Conservation (phyloP, 805 yeast genomes). For the Suhomyces xylopsoci region DNA sequence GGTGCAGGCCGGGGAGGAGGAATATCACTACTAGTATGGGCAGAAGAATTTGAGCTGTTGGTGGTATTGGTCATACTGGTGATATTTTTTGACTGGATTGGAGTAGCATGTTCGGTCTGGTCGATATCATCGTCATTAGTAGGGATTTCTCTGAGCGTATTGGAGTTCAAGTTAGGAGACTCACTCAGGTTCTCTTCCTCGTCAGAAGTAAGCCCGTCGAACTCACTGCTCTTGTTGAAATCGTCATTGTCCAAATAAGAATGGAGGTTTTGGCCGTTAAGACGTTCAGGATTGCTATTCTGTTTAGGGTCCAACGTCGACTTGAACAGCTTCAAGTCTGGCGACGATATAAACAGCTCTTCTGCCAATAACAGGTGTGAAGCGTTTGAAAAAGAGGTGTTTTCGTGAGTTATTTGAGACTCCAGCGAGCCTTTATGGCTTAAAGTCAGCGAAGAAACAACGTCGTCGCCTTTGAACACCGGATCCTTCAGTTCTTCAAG, state of each 20-base stretch:
- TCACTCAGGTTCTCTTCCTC: constrained; percentile 7
- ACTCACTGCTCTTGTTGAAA: constrained; percentile 9
- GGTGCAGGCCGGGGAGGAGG: neutral
- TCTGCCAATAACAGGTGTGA: neutral
- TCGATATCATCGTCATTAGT: constrained; percentile 35
- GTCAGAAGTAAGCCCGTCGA: constrained; percentile 6
- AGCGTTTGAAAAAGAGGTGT: neutral
- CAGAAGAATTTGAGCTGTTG: neutral
- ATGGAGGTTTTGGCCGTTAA: constrained; percentile 13
- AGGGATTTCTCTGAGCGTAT: constrained; percentile 26
- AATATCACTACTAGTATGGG: neutral
- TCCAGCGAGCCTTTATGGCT: neutral
- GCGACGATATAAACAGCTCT: constrained; percentile 4
- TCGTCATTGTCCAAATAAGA: constrained; percentile 12
- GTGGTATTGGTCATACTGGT: neutral
- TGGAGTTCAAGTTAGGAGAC: constrained; percentile 14
- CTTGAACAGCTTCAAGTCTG: constrained; percentile 16
- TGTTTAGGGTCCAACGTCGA: constrained; percentile 47
- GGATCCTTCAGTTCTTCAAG: neutral
- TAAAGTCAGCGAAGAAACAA: neutral
- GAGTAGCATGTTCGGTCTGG: constrained; percentile 25
- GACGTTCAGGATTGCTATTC: constrained; percentile 11
- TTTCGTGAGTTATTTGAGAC: neutral
- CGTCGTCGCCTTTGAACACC: neutral
- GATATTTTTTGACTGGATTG: neutral